These are phyloP conservation scores for Cephalotrichum gorgonifer DNA, from an alignment of 2,329 filamentous ascomycete genomes.

Conservation along the genomic window DNA sequence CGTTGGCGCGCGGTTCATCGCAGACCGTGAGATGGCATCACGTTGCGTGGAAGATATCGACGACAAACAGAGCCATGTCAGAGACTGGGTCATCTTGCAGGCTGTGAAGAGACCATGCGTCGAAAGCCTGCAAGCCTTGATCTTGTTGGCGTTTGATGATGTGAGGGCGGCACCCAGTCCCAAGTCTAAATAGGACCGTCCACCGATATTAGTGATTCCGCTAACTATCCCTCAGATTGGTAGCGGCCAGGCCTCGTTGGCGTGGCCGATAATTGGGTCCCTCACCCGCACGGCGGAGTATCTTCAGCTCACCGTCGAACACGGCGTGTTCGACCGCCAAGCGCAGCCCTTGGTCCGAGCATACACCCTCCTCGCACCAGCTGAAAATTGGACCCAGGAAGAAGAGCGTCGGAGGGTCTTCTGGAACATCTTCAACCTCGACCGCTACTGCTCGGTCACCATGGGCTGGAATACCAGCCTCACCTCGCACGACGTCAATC, in stretches of 20 bases:
- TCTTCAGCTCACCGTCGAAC: slow-evolving; percentile 15
- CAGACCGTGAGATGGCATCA: slow-evolving; percentile 9
- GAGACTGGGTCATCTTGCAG: slow-evolving; percentile 9
- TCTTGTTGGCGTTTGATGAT: slow-evolving; percentile 25
- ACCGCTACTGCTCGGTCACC: slow-evolving; percentile 20
- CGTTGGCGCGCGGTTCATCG: slow-evolving; percentile 15
- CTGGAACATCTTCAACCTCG: slow-evolving; percentile 24
- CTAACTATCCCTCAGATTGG: slow-evolving; percentile 14
- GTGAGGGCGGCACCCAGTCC: slow-evolving; percentile 19
- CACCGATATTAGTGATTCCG: neutral
- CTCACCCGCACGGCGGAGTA: slow-evolving; percentile 19
- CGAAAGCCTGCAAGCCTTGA: slow-evolving; percentile 23
- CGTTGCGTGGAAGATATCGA: neutral
- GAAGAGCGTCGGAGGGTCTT: slow-evolving; percentile 25
- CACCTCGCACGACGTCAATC: slow-evolving; percentile 21
- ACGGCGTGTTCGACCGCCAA: slow-evolving; percentile 7
- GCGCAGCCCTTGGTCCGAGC: slow-evolving; percentile 16
- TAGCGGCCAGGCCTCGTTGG: slow-evolving; percentile 13
- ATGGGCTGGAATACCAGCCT: slow-evolving; percentile 26
- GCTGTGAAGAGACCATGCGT: slow-evolving; percentile 21
- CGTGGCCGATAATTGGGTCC: slow-evolving; percentile 20
- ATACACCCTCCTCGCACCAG: slow-evolving; percentile 14
- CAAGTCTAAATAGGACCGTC: neutral
- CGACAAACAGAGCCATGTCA: neutral
- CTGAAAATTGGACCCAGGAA: slow-evolving; percentile 14